phyloP scores from a whole-genome alignment of 371 early-diverging fungal species.

The Rhizopus microsporus region DNA sequence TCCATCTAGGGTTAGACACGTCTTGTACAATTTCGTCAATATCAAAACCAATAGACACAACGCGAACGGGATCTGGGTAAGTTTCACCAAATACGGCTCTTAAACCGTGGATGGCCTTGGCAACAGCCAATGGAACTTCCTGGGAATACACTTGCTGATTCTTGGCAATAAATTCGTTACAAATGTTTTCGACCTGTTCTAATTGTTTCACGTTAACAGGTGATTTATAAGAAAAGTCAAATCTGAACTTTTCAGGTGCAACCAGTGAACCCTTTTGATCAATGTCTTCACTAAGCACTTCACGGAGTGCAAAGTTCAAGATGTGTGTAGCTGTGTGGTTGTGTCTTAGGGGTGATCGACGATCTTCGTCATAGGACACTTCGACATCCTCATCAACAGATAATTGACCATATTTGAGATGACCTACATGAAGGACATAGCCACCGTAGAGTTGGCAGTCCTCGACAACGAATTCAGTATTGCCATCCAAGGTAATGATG shows the following conservation, averaged over 20 bases:
- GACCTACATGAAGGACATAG: constrained; percentile 97
- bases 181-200: constrained; percentile 79
- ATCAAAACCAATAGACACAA: constrained; percentile 89
- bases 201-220: constrained; percentile 85
- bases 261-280: constrained; percentile 99
- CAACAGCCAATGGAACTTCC: constrained; percentile 84
- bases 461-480: constrained; percentile 90
- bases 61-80: constrained; percentile 96
- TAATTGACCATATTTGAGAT: constrained; percentile 85
- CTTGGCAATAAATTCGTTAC: constrained; percentile 78
- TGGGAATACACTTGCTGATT: constrained; percentile 79
- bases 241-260: constrained; percentile 95
- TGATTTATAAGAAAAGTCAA: constrained; percentile 91
- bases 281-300: constrained; percentile 71
- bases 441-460: constrained; percentile 96
- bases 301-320: constrained; percentile 93
- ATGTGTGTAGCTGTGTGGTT: constrained; percentile 99
- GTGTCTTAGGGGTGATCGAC: constrained; percentile 89
- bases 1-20: constrained; percentile 82
- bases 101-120: constrained; percentile 85
- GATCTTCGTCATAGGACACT: constrained; percentile 84
- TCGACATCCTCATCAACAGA: constrained; percentile 71
- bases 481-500: constrained; percentile 79
- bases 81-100: constrained; percentile 97
- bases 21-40: constrained; percentile 88